A percentile compares a stretch with the other conserved stretches of the same genome.
phyloP scores from a whole-genome alignment of 306 rosid species.

The Begonia masoniana region DNA sequence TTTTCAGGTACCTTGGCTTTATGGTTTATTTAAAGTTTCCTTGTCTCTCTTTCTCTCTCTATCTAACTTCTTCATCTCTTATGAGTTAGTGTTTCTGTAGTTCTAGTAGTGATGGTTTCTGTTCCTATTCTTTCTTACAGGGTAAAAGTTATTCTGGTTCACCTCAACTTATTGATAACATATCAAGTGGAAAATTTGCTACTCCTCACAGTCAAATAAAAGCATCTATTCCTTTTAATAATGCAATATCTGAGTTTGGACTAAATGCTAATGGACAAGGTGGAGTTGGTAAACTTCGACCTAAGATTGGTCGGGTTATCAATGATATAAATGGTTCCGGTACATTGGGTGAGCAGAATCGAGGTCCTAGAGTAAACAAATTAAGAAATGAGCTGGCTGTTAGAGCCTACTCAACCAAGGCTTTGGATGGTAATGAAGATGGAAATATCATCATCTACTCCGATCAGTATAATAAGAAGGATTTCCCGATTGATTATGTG shows the following conservation, averaged over 20 bases:
- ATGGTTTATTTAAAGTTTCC: background rate
- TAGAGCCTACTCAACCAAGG: conserved; percentile 61
- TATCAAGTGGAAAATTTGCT: conserved; percentile 33
- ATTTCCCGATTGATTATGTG: conserved; percentile 41
- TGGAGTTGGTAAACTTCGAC: conserved; percentile 34
- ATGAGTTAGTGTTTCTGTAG: too few species aligned
- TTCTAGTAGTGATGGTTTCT: too few species aligned
- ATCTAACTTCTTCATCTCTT: background rate
- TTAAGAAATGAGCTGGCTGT: conserved; percentile 43
- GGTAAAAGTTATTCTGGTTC: conserved; percentile 38
- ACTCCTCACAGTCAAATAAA: conserved; percentile 39
- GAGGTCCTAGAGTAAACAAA: conserved; percentile 77
- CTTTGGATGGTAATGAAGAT: conserved; percentile 56
- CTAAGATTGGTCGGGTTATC: conserved; percentile 35
- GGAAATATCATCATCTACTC: conserved; percentile 59
- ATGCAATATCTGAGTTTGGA: conserved; percentile 46
- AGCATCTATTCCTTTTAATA: conserved; percentile 22
- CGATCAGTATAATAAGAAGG: conserved; percentile 73
- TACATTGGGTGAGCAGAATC: conserved; percentile 72
- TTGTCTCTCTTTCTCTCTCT: background rate
- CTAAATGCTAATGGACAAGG: conserved; percentile 40
- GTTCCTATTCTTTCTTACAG: conserved; percentile 17
- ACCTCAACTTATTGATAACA: conserved; percentile 28
- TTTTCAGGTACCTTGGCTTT: conserved; percentile 38
- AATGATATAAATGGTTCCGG: conserved; percentile 39